Base-by-base conservation (phyloP, 75 land plant genomes). In the Larix kaempferi region DNA sequence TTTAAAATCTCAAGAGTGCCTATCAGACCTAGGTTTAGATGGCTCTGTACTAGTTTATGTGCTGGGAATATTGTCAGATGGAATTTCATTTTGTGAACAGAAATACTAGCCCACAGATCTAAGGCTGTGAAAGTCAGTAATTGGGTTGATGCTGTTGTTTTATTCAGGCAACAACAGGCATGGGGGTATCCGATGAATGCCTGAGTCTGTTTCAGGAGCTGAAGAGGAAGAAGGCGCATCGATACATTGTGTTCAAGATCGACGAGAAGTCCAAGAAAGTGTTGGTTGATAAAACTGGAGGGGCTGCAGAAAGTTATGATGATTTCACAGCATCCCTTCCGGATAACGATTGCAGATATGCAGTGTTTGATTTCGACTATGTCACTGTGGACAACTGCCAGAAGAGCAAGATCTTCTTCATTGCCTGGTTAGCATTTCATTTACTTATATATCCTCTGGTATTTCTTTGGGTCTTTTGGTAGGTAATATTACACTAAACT, bases 191-290 rank as follows among this genome's bases (percentile, higher is more conserved):
- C 13, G 91, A 90, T 6, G 88, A 85, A 75, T 90, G 91, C 81
- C 83, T 79, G 81, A 80, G 59, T 56, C 76, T 78, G 64, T 90
- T 90, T 82, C 75, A 81, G 87, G 91, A 85, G 79, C 84, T 90
- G 83, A 85, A 90, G 78, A 80, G 87, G 82, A 85, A 85, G 84
- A 90, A 85, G 77, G 86, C 79, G 57, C 85, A 87, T 41, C 81
- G 88, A 39, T 90, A 88, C 82, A 85, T 90, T 41, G 87, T 90
- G 76, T 90, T 88, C 85, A 87, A 85, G 85, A 90, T 90, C 71
- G 91, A 90, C 55, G 91, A 90, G 81, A 67, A 71, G 37, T 75
- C 82, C 21, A 74, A 82, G 75, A 56, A 67, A 23, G 84, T 90
- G 13, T 78, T 84, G 59, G 90, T 90, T 59, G 91, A 90, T 73